Evolutionary conservation across 192 early-diverging fungal species (phyloP).

Genomic region (Ambispora gerdemannii): DNA sequence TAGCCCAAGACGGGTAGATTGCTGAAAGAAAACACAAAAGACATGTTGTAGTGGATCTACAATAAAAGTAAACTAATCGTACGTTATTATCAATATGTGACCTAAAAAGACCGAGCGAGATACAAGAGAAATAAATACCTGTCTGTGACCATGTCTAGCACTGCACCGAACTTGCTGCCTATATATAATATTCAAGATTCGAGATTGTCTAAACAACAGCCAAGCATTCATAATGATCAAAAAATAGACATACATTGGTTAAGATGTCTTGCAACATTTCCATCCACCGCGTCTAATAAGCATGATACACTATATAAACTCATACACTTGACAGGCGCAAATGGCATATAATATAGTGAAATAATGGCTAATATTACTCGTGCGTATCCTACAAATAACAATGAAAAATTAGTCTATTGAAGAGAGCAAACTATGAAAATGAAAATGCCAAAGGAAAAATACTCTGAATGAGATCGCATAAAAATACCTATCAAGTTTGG

Average conservation of each 20-base stretch:
- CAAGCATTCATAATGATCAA: no score
- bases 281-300: constrained; percentile 91
- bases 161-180: constrained; percentile 91
- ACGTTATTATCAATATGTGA: neutral
- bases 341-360: constrained; percentile 76
- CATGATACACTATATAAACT: constrained; percentile 82
- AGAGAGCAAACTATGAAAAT: neutral
- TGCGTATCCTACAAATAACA: constrained; percentile 64
- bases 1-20: constrained; percentile 60
- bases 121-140: constrained; percentile 51
- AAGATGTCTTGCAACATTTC: constrained; percentile 88
- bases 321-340: constrained; percentile 69
- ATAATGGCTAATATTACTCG: constrained; percentile 74
- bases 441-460: constrained; percentile 5
- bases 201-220: no score
- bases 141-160: constrained; percentile 99
- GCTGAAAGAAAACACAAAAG: constrained; percentile 82
- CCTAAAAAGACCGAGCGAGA: constrained; percentile 5
- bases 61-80: neutral
- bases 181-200: constrained; percentile 24
- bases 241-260: constrained; percentile 78
- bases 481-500: constrained; percentile 72
- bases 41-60: constrained; percentile 84
- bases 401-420: constrained; percentile 6
- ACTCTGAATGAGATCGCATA: neutral